A percentile compares a stretch with the other conserved stretches of the same genome.
Conservation (phyloP, 805 yeast species). For the Komagataella kurtzmanii region DNA sequence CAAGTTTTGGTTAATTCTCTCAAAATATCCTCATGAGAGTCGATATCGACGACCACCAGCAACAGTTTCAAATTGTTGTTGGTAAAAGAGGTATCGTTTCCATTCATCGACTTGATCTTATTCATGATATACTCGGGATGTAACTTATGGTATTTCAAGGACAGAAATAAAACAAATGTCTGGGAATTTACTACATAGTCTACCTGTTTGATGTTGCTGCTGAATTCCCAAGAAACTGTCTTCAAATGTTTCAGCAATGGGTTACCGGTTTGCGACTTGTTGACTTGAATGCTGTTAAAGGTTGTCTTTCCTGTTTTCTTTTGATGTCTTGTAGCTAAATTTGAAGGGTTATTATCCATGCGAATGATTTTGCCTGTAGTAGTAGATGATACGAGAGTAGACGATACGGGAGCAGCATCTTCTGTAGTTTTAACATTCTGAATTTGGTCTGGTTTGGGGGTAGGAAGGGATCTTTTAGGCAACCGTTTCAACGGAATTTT, state of each 20-base stretch:
- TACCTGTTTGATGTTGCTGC: conserved; percentile 30
- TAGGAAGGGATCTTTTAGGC: background rate
- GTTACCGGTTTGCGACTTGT: conserved; percentile 59
- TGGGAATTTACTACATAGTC: conserved; percentile 54
- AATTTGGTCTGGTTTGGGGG: background rate
- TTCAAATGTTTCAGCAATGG: conserved; percentile 47
- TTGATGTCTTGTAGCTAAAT: conserved; percentile 2
- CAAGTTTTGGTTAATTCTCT: conserved; percentile 34
- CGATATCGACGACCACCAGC: conserved; percentile 54
- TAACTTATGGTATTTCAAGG: conserved; percentile 60
- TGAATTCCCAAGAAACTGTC: conserved; percentile 40
- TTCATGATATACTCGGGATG: conserved; percentile 64
- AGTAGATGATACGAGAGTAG: background rate
- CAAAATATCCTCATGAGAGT: conserved; percentile 34
- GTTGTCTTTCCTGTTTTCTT: background rate
- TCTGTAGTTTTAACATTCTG: background rate
- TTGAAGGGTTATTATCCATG: background rate
- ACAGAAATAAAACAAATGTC: conserved; percentile 45
- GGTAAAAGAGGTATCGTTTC: conserved; percentile 8
- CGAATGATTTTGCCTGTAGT: background rate
- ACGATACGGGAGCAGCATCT: background rate
- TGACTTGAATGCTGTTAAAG: conserved; percentile 33
- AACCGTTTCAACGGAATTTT: background rate
- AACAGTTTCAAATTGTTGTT: conserved; percentile 37
- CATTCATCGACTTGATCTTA: conserved; percentile 23